These are phyloP conservation scores for Arabidopsis arenosa DNA, from an alignment of 345 rosid genomes.

Conservation along the genomic window DNA sequence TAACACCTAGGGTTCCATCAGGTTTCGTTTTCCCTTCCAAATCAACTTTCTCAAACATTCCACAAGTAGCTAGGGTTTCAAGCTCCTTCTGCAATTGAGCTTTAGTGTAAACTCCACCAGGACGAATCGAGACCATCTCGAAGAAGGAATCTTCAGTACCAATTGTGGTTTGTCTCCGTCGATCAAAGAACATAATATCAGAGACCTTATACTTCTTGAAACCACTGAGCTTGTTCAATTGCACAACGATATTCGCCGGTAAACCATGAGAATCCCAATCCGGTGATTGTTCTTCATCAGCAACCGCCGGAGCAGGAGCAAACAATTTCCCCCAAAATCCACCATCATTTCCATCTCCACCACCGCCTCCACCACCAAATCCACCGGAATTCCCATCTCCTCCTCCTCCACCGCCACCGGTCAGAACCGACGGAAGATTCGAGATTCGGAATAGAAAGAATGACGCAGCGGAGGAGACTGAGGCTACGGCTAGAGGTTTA, in stretches of 20 bases:
- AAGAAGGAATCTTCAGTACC: constrained; percentile 93
- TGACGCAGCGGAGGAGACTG: constrained; percentile 57
- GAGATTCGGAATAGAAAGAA: constrained; percentile 56
- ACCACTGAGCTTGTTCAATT: constrained; percentile 81
- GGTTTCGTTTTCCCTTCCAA: constrained; percentile 85
- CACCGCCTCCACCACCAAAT: constrained; percentile 59
- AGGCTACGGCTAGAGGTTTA: constrained; percentile 54
- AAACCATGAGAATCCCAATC: constrained; percentile 95
- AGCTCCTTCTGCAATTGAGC: constrained; percentile 86
- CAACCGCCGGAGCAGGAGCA: constrained; percentile 62
- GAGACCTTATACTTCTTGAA: constrained; percentile 86
- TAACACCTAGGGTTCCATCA: constrained; percentile 72
- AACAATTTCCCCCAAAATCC: constrained; percentile 67
- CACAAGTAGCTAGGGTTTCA: constrained; percentile 85
- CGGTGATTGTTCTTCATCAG: constrained; percentile 68
- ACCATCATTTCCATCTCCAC: constrained; percentile 49
- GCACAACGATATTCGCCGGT: constrained; percentile 85
- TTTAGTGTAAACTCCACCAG: constrained; percentile 87
- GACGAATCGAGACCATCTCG: constrained; percentile 91
- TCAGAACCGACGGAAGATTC: constrained; percentile 43
- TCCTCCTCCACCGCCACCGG: constrained; percentile 40
- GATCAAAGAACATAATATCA: constrained; percentile 80
- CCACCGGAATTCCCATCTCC: constrained; percentile 56
- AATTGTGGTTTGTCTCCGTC: constrained; percentile 60
- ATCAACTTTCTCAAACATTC: constrained; percentile 98